Percentiles rank a stretch among this genome's conserved stretches.
Conservation (phyloP, 2,329 filamentous ascomycete species). For the Capronia americana region DNA sequence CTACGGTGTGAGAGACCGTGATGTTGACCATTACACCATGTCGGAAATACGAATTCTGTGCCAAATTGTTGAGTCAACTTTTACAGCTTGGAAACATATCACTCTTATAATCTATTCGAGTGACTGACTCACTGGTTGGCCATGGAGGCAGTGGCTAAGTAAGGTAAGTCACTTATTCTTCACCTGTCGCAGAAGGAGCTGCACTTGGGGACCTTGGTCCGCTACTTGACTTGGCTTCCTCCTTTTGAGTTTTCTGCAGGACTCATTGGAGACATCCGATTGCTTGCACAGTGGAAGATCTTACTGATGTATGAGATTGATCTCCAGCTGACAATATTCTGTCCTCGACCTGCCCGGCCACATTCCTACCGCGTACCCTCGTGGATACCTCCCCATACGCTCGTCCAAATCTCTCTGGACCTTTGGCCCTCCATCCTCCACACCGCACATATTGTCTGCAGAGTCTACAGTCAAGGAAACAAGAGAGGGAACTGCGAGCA, state of each 20-base stretch:
- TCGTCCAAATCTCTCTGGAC: background rate
- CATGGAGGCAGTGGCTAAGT: background rate
- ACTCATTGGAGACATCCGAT: background rate
- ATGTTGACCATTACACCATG: constrained; percentile 27
- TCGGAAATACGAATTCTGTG: background rate
- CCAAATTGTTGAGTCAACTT: background rate
- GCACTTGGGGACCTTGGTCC: background rate
- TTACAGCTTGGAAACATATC: background rate
- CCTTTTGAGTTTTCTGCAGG: background rate
- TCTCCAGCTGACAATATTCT: background rate
- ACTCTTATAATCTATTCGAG: background rate
- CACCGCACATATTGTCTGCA: background rate
- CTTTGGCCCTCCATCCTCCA: background rate
- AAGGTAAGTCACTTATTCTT: no score
- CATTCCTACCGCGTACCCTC: background rate
- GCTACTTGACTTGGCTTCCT: background rate
- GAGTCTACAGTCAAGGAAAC: background rate
- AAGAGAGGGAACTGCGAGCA: background rate
- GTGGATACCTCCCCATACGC: no score
- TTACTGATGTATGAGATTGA: background rate
- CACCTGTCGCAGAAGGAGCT: background rate
- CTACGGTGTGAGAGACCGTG: constrained; percentile 26
- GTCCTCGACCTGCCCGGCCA: background rate
- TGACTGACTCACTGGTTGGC: background rate
- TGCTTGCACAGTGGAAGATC: background rate